These are phyloP conservation scores for maize (Zea mays) DNA, from an alignment of 176 grass and related monocot species.

Conservation along the genomic window DNA sequence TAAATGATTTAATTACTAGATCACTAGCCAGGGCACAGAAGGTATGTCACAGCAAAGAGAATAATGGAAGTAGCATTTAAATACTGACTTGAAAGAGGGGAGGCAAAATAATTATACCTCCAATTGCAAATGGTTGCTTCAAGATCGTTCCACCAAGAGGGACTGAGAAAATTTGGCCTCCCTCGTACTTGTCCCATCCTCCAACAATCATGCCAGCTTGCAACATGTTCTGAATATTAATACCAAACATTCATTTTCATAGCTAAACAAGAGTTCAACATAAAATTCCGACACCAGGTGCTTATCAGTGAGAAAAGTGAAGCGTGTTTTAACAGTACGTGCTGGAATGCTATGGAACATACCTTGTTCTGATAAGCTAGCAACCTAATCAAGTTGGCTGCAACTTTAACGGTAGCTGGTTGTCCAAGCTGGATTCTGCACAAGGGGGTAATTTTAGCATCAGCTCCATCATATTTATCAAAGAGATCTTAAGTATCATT, in stretches of 20 bases:
- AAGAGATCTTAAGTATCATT: background rate
- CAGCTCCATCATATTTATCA: background rate
- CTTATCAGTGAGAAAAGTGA: background rate
- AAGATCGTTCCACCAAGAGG: conserved; percentile 92
- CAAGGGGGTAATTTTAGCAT: conserved; percentile 8
- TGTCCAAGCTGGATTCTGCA: conserved; percentile 92
- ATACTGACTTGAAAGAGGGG: background rate
- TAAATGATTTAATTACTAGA: no score
- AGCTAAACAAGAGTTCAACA: background rate
- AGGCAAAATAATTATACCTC: conserved; percentile 51
- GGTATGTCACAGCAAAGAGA: background rate
- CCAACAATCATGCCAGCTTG: conserved; percentile 97
- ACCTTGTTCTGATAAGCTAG: conserved; percentile 98
- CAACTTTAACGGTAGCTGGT: conserved; percentile 90
- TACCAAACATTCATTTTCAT: conserved; percentile 13
- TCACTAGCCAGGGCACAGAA: no score
- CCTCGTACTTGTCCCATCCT: conserved; percentile 98
- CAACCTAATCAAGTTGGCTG: conserved; percentile 90
- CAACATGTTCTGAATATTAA: conserved; percentile 70
- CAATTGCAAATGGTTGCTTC: conserved; percentile 86
- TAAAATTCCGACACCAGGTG: background rate
- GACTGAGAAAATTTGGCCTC: conserved; percentile 89
- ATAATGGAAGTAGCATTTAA: background rate
- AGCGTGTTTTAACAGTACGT: background rate
- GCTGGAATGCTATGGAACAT: conserved; percentile 26